phyloP scores from a whole-genome alignment of 2,329 filamentous ascomycete species.

The Thelonectria blattea region DNA sequence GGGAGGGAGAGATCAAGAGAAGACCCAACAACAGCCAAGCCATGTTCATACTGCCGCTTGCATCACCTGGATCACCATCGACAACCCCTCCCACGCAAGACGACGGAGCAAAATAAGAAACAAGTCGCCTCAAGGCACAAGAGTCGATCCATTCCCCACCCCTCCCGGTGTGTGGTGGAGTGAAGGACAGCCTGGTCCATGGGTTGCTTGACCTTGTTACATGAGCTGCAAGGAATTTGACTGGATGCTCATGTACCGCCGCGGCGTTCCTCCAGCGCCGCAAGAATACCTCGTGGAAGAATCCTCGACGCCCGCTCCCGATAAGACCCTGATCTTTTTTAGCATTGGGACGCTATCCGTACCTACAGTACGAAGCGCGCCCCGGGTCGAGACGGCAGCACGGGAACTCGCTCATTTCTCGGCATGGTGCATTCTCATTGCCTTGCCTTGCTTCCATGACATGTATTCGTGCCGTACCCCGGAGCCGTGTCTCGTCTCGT shows the following conservation, averaged over 20 bases:
- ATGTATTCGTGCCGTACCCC: not conserved
- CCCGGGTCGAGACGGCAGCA: not conserved
- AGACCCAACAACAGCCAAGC: not conserved
- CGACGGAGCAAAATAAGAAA: not conserved
- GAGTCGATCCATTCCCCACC: slow-evolving; percentile 25
- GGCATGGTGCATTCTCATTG: slow-evolving; percentile 3
- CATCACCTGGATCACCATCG: slow-evolving; percentile 4
- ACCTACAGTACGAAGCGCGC: not conserved
- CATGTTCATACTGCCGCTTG: not conserved
- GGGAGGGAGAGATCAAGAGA: not conserved
- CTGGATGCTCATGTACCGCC: slow-evolving; percentile 26
- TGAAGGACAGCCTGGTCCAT: slow-evolving; percentile 21
- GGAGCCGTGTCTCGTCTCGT: not conserved
- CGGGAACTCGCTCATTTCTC: slow-evolving; percentile 19
- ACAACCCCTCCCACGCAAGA: slow-evolving; percentile 1
- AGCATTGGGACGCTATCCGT: slow-evolving; percentile 2
- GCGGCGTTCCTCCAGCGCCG: slow-evolving; percentile 17
- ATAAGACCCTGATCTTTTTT: slow-evolving; percentile 27
- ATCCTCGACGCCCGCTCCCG: slow-evolving; percentile 20
- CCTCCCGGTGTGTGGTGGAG: slow-evolving; percentile 11
- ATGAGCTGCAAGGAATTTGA: slow-evolving; percentile 10
- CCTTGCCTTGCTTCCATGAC: too few species aligned
- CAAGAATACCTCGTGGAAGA: slow-evolving; percentile 9
- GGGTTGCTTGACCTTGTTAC: slow-evolving; percentile 3
- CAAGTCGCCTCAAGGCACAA: slow-evolving; percentile 10